Base-by-base conservation (phyloP, 129 eudicot genomes). In the Tanacetum coccineum region DNA sequence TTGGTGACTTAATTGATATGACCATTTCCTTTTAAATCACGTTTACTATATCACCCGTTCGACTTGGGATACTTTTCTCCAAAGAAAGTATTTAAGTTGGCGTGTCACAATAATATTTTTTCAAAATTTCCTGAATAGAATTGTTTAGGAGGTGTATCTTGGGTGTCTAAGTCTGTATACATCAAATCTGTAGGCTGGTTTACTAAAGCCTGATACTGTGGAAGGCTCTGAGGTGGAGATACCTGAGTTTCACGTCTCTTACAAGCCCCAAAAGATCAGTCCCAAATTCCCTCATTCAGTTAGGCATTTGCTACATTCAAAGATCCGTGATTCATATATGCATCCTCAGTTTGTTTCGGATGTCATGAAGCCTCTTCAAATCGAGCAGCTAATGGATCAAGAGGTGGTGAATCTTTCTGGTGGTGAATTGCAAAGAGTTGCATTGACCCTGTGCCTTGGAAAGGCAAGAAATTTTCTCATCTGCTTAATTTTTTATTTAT, bases 311-410 rank as follows among this genome's bases (percentile, higher is more conserved):
- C 59, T 91, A 25, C 87, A 85, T 79, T 75, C 67, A 65, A 87
- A 87, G 79, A 87, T 91, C 55, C 87, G 93, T 36, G 97, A 85
- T 71, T 85, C 88, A 1, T 91, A 85, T 67, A 81, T 75, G 80
- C 93, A 91, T 69, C 97, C 97, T 55, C 94, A 91, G 81, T 91
- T 91, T 81, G 82, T 85, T 7, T 87, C 95, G 13, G 92, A 87
- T 81, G 97, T 91, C 9, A 81, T 91, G 97, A 87, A 87, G 78
- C 97, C 97, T 68, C 96, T 91, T 55, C 85, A 76, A 55, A 91
- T 87, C 55, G 95, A 87, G 81, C 93, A 87, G 61, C 66, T 91
- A 39, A 87, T 91, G 97, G 93, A 87, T 78, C 93, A 79, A 78
- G 86, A 87, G 45, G 96, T 91, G 60, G 81, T 85, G 25, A 83